These are phyloP conservation scores for Aspergillus phoenicis DNA, from an alignment of 2,329 filamentous ascomycete species.

Conservation along the genomic window DNA sequence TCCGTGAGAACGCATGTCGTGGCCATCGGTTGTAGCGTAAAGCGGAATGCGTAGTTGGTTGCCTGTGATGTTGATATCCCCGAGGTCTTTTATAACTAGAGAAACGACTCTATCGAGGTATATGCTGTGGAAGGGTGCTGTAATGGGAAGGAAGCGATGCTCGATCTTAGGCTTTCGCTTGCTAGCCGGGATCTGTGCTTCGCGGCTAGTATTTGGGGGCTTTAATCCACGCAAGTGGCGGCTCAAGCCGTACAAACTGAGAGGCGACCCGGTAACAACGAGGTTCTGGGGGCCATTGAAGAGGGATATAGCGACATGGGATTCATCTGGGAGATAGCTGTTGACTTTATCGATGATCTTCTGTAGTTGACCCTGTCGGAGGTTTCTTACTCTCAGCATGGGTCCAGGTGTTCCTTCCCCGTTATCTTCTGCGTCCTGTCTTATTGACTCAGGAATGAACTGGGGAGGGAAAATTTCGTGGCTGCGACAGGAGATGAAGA, in stretches of 20 bases:
- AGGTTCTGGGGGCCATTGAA: constrained; percentile 36
- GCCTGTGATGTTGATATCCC: constrained; percentile 18
- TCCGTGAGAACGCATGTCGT: neutral
- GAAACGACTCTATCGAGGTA: constrained; percentile 30
- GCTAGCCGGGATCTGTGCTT: constrained; percentile 32
- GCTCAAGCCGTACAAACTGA: constrained; percentile 22
- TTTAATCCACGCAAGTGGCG: neutral
- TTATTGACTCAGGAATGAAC: constrained; percentile 24
- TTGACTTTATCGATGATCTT: constrained; percentile 29
- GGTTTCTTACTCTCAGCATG: constrained; percentile 34
- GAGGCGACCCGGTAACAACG: constrained; percentile 34
- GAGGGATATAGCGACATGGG: constrained; percentile 28
- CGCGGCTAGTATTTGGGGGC: neutral
- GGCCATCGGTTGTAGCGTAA: neutral
- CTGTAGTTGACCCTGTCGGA: constrained; percentile 22
- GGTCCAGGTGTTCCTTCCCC: neutral
- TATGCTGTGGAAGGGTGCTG: constrained; percentile 42
- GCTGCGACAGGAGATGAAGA: constrained; percentile 37
- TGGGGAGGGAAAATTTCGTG: constrained; percentile 26
- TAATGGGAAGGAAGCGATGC: constrained; percentile 42
- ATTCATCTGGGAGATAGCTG: constrained; percentile 25
- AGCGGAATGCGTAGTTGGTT: constrained; percentile 24
- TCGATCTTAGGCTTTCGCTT: constrained; percentile 30
- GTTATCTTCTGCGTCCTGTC: neutral
- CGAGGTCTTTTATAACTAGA: constrained; percentile 20